phyloP scores from a whole-genome alignment of 139 green algal genomes.

The Chlamydomonas eustigma region DNA sequence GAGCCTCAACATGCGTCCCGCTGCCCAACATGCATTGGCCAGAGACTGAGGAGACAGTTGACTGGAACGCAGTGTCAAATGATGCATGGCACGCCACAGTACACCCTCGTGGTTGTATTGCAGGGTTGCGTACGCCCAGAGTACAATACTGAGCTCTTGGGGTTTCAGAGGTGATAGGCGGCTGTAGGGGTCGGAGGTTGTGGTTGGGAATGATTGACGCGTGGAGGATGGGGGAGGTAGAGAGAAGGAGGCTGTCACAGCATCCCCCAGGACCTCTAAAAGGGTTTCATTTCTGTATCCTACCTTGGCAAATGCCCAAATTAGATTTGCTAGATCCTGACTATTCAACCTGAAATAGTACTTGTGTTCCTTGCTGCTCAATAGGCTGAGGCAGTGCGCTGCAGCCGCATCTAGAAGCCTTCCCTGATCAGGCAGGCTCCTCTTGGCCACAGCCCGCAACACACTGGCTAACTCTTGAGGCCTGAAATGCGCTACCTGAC shows the following conservation, averaged over 20 bases:
- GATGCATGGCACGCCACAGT: not conserved
- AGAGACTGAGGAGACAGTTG: not conserved
- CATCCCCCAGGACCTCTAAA: not conserved
- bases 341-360: not conserved
- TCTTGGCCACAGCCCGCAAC: conserved; percentile 23
- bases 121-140: conserved; percentile 40
- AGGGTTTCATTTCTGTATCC: conserved; percentile 4
- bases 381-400: not conserved
- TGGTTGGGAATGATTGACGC: not conserved
- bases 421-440: conserved; percentile 20
- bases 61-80: not conserved
- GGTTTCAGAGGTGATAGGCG: not conserved
- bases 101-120: not conserved
- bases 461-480: conserved; percentile 4
- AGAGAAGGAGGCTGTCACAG: no score
- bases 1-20: not conserved
- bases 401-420: not conserved
- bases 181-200: not conserved
- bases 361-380: not conserved
- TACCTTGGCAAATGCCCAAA: conserved; percentile 45
- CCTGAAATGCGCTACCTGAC: not conserved
- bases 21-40: not conserved
- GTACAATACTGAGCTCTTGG: conserved; percentile 39
- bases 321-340: conserved; percentile 39
- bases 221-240: no score